phyloP scores from a whole-genome alignment of 805 yeast genomes.

The Candida ovalis region DNA sequence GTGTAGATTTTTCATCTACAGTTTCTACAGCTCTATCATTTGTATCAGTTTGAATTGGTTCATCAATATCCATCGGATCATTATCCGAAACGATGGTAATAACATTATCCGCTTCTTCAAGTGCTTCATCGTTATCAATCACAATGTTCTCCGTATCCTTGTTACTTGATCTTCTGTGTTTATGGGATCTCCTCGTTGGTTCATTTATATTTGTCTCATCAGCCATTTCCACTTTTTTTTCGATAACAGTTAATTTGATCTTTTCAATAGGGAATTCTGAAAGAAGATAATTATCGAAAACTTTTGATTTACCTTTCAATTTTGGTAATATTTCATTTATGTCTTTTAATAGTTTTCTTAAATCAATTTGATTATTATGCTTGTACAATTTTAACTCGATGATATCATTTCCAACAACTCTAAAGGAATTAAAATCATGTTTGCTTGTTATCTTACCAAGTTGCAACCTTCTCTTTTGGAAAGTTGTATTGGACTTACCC shows the following conservation, averaged over 20 bases:
- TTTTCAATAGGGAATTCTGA: conserved; percentile 46
- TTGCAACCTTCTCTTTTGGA: not conserved
- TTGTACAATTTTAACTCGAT: conserved; percentile 16
- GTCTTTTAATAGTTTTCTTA: conserved; percentile 18
- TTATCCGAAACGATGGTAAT: no score
- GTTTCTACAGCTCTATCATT: no score
- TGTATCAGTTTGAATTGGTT: no score
- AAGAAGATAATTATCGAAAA: conserved; percentile 49
- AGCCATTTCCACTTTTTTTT: conserved; percentile 2
- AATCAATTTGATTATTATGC: conserved; percentile 12
- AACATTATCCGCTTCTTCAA: not conserved
- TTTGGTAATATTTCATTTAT: conserved; percentile 30
- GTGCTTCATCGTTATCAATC: not conserved
- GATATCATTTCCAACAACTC: conserved; percentile 22
- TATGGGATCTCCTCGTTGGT: not conserved
- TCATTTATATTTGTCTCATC: conserved; percentile 2
- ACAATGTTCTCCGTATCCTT: not conserved
- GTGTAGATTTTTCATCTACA: no score
- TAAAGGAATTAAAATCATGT: conserved; percentile 18
- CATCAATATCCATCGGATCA: no score
- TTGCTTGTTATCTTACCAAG: not conserved
- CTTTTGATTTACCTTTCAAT: conserved; percentile 41
- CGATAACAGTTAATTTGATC: conserved; percentile 33
- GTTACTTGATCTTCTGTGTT: not conserved
- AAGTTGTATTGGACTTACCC: conserved; percentile 1